phyloP scores from a whole-genome alignment of 306 rosid species.

The Quillaja saponaria region DNA sequence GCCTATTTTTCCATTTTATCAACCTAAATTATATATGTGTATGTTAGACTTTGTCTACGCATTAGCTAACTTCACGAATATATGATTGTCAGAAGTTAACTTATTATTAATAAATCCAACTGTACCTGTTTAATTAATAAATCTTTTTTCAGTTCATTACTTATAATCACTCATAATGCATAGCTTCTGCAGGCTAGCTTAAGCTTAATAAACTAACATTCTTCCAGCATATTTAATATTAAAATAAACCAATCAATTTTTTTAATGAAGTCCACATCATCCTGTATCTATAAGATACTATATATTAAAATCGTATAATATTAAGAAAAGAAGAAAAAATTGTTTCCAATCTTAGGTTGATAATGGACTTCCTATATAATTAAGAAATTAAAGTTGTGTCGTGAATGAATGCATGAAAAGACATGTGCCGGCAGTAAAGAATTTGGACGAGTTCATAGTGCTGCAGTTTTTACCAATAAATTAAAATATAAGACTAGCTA shows the following conservation, averaged over 20 bases:
- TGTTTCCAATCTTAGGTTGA: conserved; percentile 25
- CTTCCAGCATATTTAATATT: background rate
- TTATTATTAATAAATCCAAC: no score
- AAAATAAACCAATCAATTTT: background rate
- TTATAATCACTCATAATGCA: no score
- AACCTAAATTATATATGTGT: no score
- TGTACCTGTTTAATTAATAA: no score
- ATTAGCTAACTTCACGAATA: no score
- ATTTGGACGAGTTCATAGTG: conserved; percentile 28
- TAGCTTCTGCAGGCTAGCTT: no score
- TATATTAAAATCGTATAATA: conserved; percentile 22
- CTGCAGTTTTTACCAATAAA: background rate
- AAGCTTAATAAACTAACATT: no score
- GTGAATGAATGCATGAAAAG: conserved; percentile 12
- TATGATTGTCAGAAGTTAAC: no score
- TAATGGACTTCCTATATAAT: conserved; percentile 12
- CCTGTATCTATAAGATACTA: conserved; percentile 5
- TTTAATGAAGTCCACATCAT: conserved; percentile 22
- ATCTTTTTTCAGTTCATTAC: no score
- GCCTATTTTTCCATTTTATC: no score
- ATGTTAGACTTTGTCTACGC: no score
- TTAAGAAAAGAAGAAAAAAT: conserved; percentile 2
- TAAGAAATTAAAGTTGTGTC: conserved; percentile 4
- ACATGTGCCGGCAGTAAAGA: conserved; percentile 27
- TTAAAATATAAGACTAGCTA: no score